Conservation (phyloP, 2,329 filamentous ascomycete genomes). For the Ilyonectria destructans region DNA sequence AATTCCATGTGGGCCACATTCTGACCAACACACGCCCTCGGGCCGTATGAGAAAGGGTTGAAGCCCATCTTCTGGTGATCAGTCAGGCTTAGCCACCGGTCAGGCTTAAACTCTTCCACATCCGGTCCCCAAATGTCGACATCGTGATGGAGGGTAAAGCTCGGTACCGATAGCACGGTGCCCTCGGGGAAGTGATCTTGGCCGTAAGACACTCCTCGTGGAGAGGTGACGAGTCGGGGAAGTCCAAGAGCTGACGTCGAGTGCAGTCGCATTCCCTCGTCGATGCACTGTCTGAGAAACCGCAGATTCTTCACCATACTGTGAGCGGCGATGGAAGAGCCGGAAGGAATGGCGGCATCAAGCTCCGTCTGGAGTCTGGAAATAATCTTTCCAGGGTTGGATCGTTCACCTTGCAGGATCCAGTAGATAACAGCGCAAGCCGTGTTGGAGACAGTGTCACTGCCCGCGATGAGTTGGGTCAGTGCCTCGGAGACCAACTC, state of each 20-base stretch:
- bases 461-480: constrained; percentile 37
- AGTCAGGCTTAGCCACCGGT: constrained; percentile 29
- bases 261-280: constrained; percentile 35
- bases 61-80: constrained; percentile 31
- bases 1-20: constrained; percentile 38
- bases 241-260: constrained; percentile 35
- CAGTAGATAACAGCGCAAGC: constrained; percentile 35
- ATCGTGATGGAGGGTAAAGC: constrained; percentile 35
- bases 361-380: constrained; percentile 30
- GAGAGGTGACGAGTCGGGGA: constrained; percentile 31
- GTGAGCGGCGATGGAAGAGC: constrained; percentile 18
- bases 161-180: constrained; percentile 33
- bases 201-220: constrained; percentile 23
- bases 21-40: constrained; percentile 33
- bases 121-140: constrained; percentile 30
- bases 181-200: constrained; percentile 33
- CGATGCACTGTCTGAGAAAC: constrained; percentile 32
- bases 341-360: constrained; percentile 28
- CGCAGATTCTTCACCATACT: constrained; percentile 28
- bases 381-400: constrained; percentile 24
- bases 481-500: constrained; percentile 34
- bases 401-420: constrained; percentile 33
- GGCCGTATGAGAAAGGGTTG: constrained; percentile 35
- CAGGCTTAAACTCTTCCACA: constrained; percentile 33
- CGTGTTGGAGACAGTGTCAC: constrained; percentile 36